These are phyloP conservation scores for Phytophthora fragariaefolia DNA, from an alignment of 352 stramenopile species.

Conservation along the genomic window DNA sequence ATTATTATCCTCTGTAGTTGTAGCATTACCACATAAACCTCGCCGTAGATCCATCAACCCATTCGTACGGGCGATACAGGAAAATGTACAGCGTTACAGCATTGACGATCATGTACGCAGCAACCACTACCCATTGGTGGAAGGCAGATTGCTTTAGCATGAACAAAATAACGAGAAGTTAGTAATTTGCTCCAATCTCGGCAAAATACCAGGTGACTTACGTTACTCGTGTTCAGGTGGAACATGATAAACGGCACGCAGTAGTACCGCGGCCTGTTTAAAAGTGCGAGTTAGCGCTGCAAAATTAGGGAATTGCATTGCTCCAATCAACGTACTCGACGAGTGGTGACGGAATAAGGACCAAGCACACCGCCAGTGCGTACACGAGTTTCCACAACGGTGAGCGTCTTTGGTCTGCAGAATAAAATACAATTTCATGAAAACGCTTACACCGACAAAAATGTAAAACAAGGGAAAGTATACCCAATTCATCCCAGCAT, in stretches of 20 bases:
- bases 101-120: conserved; percentile 70
- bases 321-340: conserved; percentile 73
- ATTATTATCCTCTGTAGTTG: neutral
- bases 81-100: conserved; percentile 76
- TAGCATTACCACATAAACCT: conserved; percentile 88
- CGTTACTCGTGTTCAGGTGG: conserved; percentile 76
- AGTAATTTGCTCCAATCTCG: conserved; percentile 3
- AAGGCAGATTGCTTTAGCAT: conserved; percentile 59
- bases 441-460: too few relatives aligned
- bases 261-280: conserved; percentile 77
- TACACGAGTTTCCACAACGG: conserved; percentile 85
- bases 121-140: conserved; percentile 46
- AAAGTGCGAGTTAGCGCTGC: neutral
- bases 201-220: conserved; percentile 31
- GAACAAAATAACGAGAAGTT: conserved; percentile 9
- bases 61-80: conserved; percentile 69
- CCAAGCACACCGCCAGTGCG: conserved; percentile 69
- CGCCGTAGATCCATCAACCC: conserved; percentile 78
- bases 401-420: conserved; percentile 54
- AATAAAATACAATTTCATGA: neutral
- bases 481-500: conserved; percentile 73
- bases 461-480: neutral
- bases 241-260: conserved; percentile 82
- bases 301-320: neutral
- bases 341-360: conserved; percentile 87